Evolutionary conservation across 1,284 basidiomycete genomes (phyloP), one percentile per base, ranked within the genome.

Genomic region (Thecaphora thlaspeos): DNA sequence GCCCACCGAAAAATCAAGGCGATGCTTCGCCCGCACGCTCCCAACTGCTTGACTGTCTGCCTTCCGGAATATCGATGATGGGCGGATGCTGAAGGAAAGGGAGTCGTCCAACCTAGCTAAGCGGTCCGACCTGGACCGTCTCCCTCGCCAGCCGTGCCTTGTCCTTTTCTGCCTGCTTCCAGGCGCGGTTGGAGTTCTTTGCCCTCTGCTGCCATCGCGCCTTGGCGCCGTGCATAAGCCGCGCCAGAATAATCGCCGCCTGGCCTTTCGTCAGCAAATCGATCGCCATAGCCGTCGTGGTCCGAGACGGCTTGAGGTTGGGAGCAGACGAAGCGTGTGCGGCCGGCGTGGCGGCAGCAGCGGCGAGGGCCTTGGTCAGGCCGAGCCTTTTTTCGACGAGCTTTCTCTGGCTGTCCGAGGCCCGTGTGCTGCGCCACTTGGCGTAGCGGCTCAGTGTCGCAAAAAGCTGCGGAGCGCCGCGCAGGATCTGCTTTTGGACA

Each of bases 351-450:
- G 26, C 26, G 7, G 11, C 26, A 7, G 5, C 7, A 11, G 7
- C 11, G 7, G 26, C 26, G 7, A 28, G 26, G 7, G 48, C 7
- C 38, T 57, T 58, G 21, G 45, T 50, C 2, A 58, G 42, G 18
- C 63, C 55, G 3, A 84, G 84, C 39, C 86, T 80, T 63, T 86
- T 88, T 12, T 78, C 64, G n/a, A 94, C 79, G 37, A 87, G 79
- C 10, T 78, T 70, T 55, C 85, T 82, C 70, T 95, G 91, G 32
- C 80, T 81, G 5, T 83, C 81, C 1, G 87, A 84, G 0, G 90
- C 88, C 10, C 85, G 84, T 3, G 80, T 76, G 38, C 74, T 78
- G 26, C 93, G 82, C 93, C 93, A 96, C 15, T 78, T 78, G 0
- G 91, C 90, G 22, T 62, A 53, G 3, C 67, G 46, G 19, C 50